Evolutionary conservation across 768 basidiomycete genomes (phyloP), one percentile per base, ranked within the genome.

Genomic region (Trichaptum fuscoviolaceum): DNA sequence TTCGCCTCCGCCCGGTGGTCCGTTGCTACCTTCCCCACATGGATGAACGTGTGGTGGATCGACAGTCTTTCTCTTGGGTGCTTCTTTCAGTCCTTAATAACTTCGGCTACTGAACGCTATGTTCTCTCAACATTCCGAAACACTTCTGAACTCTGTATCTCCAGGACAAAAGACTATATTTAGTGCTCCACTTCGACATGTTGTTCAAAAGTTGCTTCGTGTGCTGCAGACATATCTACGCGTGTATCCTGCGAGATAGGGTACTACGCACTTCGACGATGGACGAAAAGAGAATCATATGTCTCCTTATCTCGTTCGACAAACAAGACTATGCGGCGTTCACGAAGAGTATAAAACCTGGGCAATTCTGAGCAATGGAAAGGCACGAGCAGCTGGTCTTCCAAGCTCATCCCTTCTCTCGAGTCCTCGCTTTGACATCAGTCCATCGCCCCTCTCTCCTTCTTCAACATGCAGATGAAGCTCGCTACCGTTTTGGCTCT

Each of bases 401-500:
- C 42, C 42, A 52, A 52, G 42, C 42, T 52, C 42, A 52, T 52
- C 42, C 42, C 42, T 52, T 52, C 42, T 52, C 42, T 20, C 20
- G 42, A 52, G 42, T 52, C 42, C 10, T 52, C 42, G 42, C 42
- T 20, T 52, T 12, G 15, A 52, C 42, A 6, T 52, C 10, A 20
- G 42, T 52, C 42, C 20, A 52, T 52, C 42, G 42, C 42, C 42
- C 42, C 12, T n/a, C n/a, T n/a, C 42, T 5, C 42, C 10, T 52
- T 12, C 20, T 52, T 52, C 42, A 52, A 12, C 12, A 52, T 52
- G 42, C 42, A 52, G 42, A 52, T 52, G 42, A 52, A 52, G 15
- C 42, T 52, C 42, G 42, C 42, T 15, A 52, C 42, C 20, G 42
- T 52, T 52, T 52, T 68, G 27, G 62, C 63, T 57, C 60, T 7